A percentile compares a stretch with the other conserved stretches of the same genome.
Conservation (phyloP, 2,329 filamentous ascomycete species). For the Arthroderma uncinatum region DNA sequence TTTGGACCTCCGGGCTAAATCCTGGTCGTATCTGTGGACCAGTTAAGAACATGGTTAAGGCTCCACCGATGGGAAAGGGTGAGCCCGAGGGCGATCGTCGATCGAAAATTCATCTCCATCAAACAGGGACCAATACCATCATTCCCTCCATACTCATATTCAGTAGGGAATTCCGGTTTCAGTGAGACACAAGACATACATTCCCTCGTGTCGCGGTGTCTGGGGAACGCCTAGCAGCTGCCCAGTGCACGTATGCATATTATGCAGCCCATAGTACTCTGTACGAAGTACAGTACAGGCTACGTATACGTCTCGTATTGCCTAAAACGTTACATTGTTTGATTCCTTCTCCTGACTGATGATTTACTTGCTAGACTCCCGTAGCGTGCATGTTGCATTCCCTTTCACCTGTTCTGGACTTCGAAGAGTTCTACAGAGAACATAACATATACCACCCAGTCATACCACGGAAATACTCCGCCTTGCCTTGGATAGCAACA, state of each 20-base stretch:
- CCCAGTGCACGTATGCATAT: not conserved
- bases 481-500: not conserved
- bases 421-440: not conserved
- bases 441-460: not conserved
- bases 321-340: not conserved
- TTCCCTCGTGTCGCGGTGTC: not conserved
- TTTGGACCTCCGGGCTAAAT: slow-evolving; percentile 1
- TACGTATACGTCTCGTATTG: not conserved
- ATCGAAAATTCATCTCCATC: not conserved
- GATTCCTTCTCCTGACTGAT: not conserved
- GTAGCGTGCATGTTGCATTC: not conserved
- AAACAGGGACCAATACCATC: not conserved
- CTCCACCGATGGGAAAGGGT: not conserved
- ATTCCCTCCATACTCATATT: not conserved
- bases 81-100: slow-evolving; percentile 1
- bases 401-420: not conserved
- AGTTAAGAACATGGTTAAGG: not conserved
- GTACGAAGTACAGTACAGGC: too few relatives aligned
- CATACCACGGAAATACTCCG: not conserved
- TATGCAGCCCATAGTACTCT: not conserved
- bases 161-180: not conserved
- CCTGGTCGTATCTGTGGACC: not conserved
- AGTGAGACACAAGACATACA: not conserved
- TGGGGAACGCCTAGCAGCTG: not conserved
- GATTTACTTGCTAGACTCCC: not conserved